Base-by-base conservation (phyloP, 2,329 filamentous ascomycete species). In the Colletotrichum gigasporum region DNA sequence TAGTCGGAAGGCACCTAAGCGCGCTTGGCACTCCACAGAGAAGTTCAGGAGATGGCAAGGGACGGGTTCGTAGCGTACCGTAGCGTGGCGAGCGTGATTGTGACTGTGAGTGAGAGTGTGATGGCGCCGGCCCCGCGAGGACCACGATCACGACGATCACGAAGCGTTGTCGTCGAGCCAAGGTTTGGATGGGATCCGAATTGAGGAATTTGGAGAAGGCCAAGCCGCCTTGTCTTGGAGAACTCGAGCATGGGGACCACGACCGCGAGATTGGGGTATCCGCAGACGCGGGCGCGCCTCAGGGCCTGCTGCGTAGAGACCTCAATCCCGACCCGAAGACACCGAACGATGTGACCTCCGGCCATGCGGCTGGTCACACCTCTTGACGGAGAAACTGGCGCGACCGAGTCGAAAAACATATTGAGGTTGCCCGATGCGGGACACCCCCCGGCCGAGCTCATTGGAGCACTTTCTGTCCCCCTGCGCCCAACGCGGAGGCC, bases 111-210 rank as follows among this genome's bases (percentile, higher is more conserved):
- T 28, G 30, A 16, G 28, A 39, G 6, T n/a, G 41, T 42, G 26
- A 32, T 32, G 26, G 44, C 8, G n/a, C 6, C 6, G 18, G 44
- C 4, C 24, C 16, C 24, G 45, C 26, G 48, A 65, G 50, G 56
- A 58, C 51, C 53, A 39, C 34, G 34, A 42, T 55, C 61, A 64
- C 24, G 55, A n/a, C n/a, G 37, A 4, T 16, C 28, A 37, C 41
- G 48, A 62, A 61, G 41, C 56, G 12, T 65, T 57, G 62, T 61
- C 62, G 62, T 65, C 56, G 28, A 65, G 56, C 35, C 56, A 50
- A 62, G 59, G 48, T 59, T 65, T 55, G 9, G 1, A 2, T 32
- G 34, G 5, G 44, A 48, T 8, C 48, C 61, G 16, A 11, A 39
- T 42, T 35, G n/a, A n/a, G 48, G 47, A 22, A 60, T 20, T 63